Conservation (phyloP, 1,284 basidiomycete species). For the Rhodotorula sp. region DNA sequence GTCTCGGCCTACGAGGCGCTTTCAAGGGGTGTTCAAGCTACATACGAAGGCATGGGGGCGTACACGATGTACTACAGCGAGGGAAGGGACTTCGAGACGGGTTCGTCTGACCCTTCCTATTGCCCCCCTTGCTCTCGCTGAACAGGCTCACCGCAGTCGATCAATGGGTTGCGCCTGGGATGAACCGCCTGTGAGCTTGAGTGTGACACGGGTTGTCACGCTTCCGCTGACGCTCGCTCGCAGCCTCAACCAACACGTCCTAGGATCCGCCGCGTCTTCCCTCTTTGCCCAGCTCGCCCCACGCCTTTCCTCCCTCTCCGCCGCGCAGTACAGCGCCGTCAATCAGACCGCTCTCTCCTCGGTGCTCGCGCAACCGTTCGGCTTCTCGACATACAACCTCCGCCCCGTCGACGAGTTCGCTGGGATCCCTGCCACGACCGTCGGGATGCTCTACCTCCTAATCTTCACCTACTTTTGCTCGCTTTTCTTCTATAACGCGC, state of each 20-base stretch:
- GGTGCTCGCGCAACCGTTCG: constrained; percentile 43
- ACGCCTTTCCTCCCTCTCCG: constrained; percentile 26
- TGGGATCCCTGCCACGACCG: constrained; percentile 45
- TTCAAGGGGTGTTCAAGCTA: constrained; percentile 11
- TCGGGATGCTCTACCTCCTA: constrained; percentile 48
- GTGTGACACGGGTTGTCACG: too few species aligned
- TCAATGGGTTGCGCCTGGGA: constrained; percentile 46
- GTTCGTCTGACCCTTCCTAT: neutral
- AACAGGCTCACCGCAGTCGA: constrained; percentile 11
- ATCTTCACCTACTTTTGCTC: constrained; percentile 33
- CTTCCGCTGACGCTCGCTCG: neutral
- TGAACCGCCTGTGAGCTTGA: constrained; percentile 35
- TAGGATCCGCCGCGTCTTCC: constrained; percentile 29
- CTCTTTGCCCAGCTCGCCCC: constrained; percentile 42
- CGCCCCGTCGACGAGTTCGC: constrained; percentile 47
- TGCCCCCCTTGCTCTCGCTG: neutral
- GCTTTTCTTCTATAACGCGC: constrained; percentile 17
- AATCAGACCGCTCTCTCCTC: constrained; percentile 29
- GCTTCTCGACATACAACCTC: constrained; percentile 44
- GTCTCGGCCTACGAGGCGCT: constrained; percentile 41
- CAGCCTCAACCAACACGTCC: constrained; percentile 7
- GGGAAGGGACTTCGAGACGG: constrained; percentile 47
- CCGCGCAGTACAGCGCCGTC: constrained; percentile 30
- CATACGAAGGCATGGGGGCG: constrained; percentile 33
- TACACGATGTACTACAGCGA: constrained; percentile 46